phyloP scores from a whole-genome alignment of 352 stramenopile species.

The Globisporangium carolinianum region DNA sequence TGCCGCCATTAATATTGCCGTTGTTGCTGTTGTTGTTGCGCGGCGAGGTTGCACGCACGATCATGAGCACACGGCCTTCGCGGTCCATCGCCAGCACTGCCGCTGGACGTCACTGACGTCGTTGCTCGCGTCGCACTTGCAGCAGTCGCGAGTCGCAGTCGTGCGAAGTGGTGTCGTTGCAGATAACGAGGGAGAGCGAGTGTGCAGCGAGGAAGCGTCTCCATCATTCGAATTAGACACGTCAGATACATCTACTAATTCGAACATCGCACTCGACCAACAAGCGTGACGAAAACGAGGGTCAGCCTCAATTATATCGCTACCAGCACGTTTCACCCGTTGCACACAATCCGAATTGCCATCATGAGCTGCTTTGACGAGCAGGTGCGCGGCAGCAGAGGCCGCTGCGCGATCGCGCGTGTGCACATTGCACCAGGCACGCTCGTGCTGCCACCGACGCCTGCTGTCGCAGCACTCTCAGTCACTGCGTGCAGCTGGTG shows the following conservation, averaged over 20 bases:
- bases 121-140: background rate
- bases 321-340: too few relatives aligned
- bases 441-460: conserved; percentile 24
- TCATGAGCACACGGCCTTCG: conserved; percentile 69
- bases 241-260: too few relatives aligned
- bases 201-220: too few relatives aligned
- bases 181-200: too few relatives aligned
- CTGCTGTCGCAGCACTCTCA: conserved; percentile 23
- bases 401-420: conserved; percentile 37
- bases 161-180: too few relatives aligned
- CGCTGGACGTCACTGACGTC: background rate
- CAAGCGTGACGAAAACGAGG: too few relatives aligned
- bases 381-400: conserved; percentile 25
- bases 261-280: too few relatives aligned
- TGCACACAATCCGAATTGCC: background rate
- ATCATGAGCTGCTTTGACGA: conserved; percentile 9
- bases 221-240: too few relatives aligned
- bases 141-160: too few relatives aligned
- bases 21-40: conserved; percentile 15
- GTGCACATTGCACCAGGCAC: conserved; percentile 18
- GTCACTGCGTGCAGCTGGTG: conserved; percentile 45
- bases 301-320: background rate
- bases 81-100: conserved; percentile 16
- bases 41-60: conserved; percentile 63
- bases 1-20: background rate